These are phyloP conservation scores for Sugiyamaella lignohabitans DNA, from an alignment of 805 yeast species.

Conservation along the genomic window DNA sequence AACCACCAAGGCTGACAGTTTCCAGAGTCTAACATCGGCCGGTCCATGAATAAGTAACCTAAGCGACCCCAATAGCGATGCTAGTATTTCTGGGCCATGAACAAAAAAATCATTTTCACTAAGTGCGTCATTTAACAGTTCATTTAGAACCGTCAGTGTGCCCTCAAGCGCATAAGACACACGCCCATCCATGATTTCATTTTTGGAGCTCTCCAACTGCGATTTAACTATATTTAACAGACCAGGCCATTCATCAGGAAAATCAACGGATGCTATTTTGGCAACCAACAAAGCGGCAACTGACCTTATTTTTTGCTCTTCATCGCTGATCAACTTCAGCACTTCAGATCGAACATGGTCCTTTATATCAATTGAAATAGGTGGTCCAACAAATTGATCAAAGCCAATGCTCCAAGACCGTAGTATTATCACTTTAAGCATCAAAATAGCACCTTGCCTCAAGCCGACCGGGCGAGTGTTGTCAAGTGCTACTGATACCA, in stretches of 20 bases:
- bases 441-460: constrained; percentile 55
- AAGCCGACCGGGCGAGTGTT: background rate
- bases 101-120: constrained; percentile 83
- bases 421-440: constrained; percentile 62
- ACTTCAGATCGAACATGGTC: constrained; percentile 43
- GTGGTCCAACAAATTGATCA: constrained; percentile 60
- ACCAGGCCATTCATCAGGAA: constrained; percentile 94
- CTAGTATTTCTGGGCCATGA: constrained; percentile 38
- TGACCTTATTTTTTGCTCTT: constrained; percentile 54
- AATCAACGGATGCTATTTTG: constrained; percentile 82
- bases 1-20: constrained; percentile 23
- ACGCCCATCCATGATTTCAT: constrained; percentile 21
- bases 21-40: constrained; percentile 1
- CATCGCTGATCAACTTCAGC: constrained; percentile 38
- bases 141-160: constrained; percentile 38
- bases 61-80: constrained; percentile 15
- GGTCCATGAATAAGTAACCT: constrained; percentile 30
- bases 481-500: background rate
- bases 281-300: constrained; percentile 70
- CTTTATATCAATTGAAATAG: constrained; percentile 51
- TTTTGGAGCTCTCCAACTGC: constrained; percentile 38
- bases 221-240: constrained; percentile 29
- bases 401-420: constrained; percentile 81
- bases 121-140: constrained; percentile 77
- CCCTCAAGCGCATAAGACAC: constrained; percentile 29